phyloP scores from a whole-genome alignment of 2,329 filamentous ascomycete species.

The Alternaria rosae region DNA sequence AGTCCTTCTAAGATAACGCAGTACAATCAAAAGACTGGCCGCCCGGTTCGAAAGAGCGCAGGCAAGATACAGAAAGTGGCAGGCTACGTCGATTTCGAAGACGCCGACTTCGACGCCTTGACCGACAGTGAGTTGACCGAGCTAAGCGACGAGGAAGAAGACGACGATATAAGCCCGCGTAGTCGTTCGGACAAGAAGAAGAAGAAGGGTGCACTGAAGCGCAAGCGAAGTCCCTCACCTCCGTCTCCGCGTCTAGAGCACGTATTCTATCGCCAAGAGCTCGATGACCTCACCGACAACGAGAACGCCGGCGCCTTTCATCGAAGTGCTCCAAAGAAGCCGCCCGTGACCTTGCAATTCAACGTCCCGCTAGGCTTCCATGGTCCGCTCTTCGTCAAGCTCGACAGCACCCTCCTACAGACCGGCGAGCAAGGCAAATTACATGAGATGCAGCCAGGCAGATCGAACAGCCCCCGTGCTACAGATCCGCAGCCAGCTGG shows the following conservation, averaged over 20 bases:
- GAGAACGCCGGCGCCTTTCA: conserved; percentile 29
- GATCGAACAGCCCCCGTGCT: conserved; percentile 13
- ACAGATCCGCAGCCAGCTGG: neutral
- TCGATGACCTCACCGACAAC: conserved; percentile 38
- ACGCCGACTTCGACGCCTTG: conserved; percentile 39
- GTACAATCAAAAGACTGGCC: conserved; percentile 52
- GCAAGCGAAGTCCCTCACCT: conserved; percentile 46
- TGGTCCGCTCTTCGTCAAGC: conserved; percentile 55
- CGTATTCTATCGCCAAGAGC: conserved; percentile 40
- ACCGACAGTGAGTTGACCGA: conserved; percentile 18
- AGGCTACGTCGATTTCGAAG: conserved; percentile 52
- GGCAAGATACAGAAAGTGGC: conserved; percentile 43
- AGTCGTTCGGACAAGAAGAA: conserved; percentile 22
- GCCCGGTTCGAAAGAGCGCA: conserved; percentile 54
- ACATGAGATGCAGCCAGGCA: conserved; percentile 27
- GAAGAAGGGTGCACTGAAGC: conserved; percentile 45
- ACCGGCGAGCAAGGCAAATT: conserved; percentile 13
- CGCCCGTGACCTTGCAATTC: conserved; percentile 53
- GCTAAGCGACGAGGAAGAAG: conserved; percentile 30
- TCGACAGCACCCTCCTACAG: conserved; percentile 43
- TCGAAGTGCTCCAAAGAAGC: conserved; percentile 21
- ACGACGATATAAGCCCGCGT: conserved; percentile 31
- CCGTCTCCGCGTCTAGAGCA: conserved; percentile 45
- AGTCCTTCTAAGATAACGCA: conserved; percentile 36
- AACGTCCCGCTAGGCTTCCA: conserved; percentile 55